A percentile compares a stretch with the other conserved stretches of the same genome.
Evolutionary conservation across 1,284 basidiomycete genomes (phyloP).

Genomic region (Trametes sp.): DNA sequence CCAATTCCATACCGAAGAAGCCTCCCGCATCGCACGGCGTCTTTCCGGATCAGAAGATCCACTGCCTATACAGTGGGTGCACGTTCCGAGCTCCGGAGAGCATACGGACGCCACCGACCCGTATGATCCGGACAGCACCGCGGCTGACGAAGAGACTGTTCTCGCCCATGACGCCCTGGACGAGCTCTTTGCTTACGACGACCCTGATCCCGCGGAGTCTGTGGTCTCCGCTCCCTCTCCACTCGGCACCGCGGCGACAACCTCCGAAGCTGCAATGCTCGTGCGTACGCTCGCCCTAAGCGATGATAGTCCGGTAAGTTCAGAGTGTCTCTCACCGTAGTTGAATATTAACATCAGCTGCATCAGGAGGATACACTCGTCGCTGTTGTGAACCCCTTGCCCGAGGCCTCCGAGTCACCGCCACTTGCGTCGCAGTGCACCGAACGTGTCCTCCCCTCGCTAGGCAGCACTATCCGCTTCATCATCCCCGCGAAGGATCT

Average conservation of each 20-base stretch:
- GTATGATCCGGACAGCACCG: not conserved
- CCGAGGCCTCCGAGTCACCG: not conserved
- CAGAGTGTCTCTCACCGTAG: no score
- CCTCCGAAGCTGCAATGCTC: not conserved
- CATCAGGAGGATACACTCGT: not conserved
- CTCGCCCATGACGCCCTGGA: constrained; percentile 3
- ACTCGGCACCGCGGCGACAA: not conserved
- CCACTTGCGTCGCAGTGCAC: not conserved
- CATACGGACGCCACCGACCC: not conserved
- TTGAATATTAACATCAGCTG: not conserved
- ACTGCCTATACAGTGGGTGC: not conserved
- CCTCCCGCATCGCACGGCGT: not conserved
- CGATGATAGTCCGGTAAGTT: no score
- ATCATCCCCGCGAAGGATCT: not conserved
- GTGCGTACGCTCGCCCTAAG: no score
- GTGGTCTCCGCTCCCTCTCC: not conserved
- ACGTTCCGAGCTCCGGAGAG: not conserved
- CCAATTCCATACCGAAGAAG: not conserved
- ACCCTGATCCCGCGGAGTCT: not conserved
- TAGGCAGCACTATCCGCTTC: not conserved
- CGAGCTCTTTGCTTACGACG: not conserved
- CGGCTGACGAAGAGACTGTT: not conserved
- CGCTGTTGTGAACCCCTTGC: no score
- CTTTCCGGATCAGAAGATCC: not conserved
- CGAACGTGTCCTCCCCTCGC: not conserved